Percentiles rank a stretch among this genome's conserved stretches.
Conservation (phyloP, 1,139 yeast genomes). For the Yamadazyma dushanensis region DNA sequence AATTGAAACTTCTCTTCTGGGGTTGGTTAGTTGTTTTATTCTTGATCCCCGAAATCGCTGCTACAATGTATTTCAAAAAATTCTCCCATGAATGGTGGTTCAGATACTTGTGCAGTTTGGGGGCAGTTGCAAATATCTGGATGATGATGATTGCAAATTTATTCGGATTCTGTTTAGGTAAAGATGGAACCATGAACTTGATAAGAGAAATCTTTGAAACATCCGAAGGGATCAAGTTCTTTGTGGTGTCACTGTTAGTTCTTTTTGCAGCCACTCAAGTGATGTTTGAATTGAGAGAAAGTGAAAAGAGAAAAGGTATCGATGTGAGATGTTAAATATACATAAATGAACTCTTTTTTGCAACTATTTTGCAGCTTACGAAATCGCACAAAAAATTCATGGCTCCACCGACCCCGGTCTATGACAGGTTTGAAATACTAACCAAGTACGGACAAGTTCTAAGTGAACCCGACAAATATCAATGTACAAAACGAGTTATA, state of each 20-base stretch:
- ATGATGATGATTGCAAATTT: slow-evolving; percentile 97
- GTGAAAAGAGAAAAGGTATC: slow-evolving; percentile 81
- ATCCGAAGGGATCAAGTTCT: slow-evolving; percentile 62
- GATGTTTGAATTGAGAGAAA: slow-evolving; percentile 91
- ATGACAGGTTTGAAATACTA: slow-evolving; percentile 29
- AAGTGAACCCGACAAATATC: slow-evolving; percentile 30
- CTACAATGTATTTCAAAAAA: slow-evolving; percentile 48
- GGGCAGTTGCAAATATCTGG: slow-evolving; percentile 91
- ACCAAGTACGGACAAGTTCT: slow-evolving; percentile 28
- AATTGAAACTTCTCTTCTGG: slow-evolving; percentile 83
- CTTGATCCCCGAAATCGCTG: slow-evolving; percentile 80
- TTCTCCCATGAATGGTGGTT: slow-evolving; percentile 63
- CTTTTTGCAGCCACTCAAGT: slow-evolving; percentile 85
- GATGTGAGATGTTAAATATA: slow-evolving; percentile 67
- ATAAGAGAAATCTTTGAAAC: slow-evolving; percentile 74
- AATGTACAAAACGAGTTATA: slow-evolving; percentile 44
- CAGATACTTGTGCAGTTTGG: slow-evolving; percentile 79
- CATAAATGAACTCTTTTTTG: neutral
- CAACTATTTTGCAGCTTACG: neutral
- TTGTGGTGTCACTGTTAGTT: slow-evolving; percentile 61
- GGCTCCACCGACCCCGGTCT: slow-evolving; percentile 53
- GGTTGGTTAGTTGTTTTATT: slow-evolving; percentile 93
- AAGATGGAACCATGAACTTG: slow-evolving; percentile 74
- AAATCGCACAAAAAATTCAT: slow-evolving; percentile 17
- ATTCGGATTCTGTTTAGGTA: slow-evolving; percentile 91